phyloP scores from a whole-genome alignment of 192 early-diverging fungal species.

The Rhizophagus prolifer region DNA sequence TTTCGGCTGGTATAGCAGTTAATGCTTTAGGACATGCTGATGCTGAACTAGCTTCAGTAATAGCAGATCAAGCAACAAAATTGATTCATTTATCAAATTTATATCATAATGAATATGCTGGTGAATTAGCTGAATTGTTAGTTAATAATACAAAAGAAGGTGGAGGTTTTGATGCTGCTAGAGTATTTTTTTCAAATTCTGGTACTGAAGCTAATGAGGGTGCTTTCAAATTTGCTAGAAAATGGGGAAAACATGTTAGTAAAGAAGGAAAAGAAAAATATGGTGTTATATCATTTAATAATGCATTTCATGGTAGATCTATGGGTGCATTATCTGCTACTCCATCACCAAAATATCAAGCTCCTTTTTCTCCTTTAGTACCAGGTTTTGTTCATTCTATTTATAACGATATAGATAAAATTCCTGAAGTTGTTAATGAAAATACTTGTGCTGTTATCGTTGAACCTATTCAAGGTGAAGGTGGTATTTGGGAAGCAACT shows the following conservation, averaged over 20 bases:
- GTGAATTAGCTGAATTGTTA: slow-evolving; percentile 71
- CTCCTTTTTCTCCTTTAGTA: slow-evolving; percentile 88
- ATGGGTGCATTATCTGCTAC: slow-evolving; percentile 97
- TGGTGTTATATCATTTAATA: slow-evolving; percentile 80
- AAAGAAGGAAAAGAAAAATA: slow-evolving; percentile 59
- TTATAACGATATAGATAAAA: slow-evolving; percentile 72
- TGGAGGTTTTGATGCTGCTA: slow-evolving; percentile 49
- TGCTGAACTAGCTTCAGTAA: slow-evolving; percentile 62
- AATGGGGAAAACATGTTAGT: slow-evolving; percentile 69
- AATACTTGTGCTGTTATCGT: slow-evolving; percentile 90
- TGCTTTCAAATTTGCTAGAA: slow-evolving; percentile 93
- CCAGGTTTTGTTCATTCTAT: slow-evolving; percentile 74
- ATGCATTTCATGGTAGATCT: slow-evolving; percentile 95
- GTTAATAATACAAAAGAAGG: slow-evolving; percentile 59
- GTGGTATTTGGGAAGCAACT: slow-evolving; percentile 76
- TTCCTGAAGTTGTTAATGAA: slow-evolving; percentile 66
- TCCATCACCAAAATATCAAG: slow-evolving; percentile 89
- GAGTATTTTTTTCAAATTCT: slow-evolving; percentile 94
- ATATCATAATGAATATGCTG: slow-evolving; percentile 89
- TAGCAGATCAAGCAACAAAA: slow-evolving; percentile 80
- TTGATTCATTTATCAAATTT: slow-evolving; percentile 90
- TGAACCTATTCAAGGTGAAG: slow-evolving; percentile 97
- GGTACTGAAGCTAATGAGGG: slow-evolving; percentile 99
- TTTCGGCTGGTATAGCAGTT: slow-evolving; percentile 94
- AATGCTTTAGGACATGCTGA: slow-evolving; percentile 90